Conservation (phyloP, 2,329 filamentous ascomycete genomes). For the Emergomyces orientalis region DNA sequence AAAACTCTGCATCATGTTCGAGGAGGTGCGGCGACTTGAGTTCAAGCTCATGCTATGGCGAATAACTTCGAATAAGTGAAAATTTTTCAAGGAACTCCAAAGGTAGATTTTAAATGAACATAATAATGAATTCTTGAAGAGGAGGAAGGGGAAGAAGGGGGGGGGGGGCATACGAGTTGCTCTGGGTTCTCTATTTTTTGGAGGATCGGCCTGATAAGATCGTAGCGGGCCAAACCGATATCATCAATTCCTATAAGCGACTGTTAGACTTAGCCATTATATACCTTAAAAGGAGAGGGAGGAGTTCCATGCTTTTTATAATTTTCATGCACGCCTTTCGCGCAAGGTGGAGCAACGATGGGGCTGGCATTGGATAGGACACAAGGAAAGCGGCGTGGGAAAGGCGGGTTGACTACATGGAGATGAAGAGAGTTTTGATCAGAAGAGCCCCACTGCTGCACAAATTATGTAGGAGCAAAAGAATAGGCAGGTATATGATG, state of each 20-base stretch:
- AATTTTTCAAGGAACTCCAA: neutral
- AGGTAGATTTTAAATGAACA: neutral
- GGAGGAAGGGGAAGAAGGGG: no score
- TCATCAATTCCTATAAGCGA: slow-evolving; percentile 48
- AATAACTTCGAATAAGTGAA: neutral
- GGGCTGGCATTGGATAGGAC: slow-evolving; percentile 24
- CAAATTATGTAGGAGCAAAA: neutral
- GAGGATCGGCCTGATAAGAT: slow-evolving; percentile 58
- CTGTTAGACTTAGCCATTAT: slow-evolving; percentile 9
- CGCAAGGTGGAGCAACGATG: slow-evolving; percentile 29
- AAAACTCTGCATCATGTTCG: slow-evolving; percentile 61
- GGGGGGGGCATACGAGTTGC: slow-evolving; percentile 52
- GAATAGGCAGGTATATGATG: neutral
- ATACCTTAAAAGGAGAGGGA: neutral
- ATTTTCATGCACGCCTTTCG: slow-evolving; percentile 30
- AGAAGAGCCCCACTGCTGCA: neutral
- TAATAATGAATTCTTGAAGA: neutral
- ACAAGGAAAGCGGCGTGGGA: neutral
- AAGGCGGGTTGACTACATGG: slow-evolving; percentile 1
- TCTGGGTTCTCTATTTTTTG: slow-evolving; percentile 59
- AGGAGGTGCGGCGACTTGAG: slow-evolving; percentile 65
- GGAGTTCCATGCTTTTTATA: slow-evolving; percentile 26
- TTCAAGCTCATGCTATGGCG: slow-evolving; percentile 52
- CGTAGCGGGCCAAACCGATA: slow-evolving; percentile 62
- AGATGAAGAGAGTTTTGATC: neutral